Percentiles rank a stretch among this genome's conserved stretches.
These are phyloP conservation scores for Sphenostylis stenocarpa DNA, from an alignment of 306 rosid species.

Conservation along the genomic window DNA sequence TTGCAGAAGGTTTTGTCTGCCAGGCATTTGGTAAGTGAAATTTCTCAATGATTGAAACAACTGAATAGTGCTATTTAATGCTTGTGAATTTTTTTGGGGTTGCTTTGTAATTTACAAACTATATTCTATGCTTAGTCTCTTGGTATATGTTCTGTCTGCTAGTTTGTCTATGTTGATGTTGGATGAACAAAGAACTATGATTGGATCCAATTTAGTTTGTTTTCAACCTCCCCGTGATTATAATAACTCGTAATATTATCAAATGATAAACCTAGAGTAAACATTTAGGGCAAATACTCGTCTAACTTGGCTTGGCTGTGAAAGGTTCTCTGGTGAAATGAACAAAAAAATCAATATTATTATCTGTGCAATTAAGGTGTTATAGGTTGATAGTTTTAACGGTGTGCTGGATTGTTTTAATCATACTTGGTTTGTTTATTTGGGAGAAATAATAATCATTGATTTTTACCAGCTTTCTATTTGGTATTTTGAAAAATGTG, in stretches of 20 bases:
- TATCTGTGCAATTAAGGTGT: neutral
- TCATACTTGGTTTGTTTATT: neutral
- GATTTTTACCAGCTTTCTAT: neutral
- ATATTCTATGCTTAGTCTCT: neutral
- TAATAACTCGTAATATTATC: neutral
- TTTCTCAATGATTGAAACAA: constrained; percentile 9
- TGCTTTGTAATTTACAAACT: neutral
- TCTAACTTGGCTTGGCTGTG: neutral
- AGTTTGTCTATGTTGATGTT: neutral
- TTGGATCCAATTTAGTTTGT: neutral
- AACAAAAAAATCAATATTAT: neutral
- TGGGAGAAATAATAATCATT: neutral
- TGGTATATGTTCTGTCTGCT: neutral
- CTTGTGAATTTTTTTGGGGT: neutral
- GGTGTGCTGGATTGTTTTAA: neutral
- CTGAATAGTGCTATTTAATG: neutral
- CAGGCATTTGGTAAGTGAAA: constrained; percentile 73
- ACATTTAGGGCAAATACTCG: neutral
- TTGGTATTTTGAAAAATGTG: neutral
- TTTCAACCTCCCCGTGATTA: neutral
- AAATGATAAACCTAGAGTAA: neutral
- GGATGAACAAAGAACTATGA: neutral
- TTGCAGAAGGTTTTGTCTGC: constrained; percentile 83
- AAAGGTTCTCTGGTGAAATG: neutral
- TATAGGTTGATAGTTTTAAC: neutral